Base-by-base conservation (phyloP, 768 basidiomycete species). In the Krasilnikovozyma curviuscula region DNA sequence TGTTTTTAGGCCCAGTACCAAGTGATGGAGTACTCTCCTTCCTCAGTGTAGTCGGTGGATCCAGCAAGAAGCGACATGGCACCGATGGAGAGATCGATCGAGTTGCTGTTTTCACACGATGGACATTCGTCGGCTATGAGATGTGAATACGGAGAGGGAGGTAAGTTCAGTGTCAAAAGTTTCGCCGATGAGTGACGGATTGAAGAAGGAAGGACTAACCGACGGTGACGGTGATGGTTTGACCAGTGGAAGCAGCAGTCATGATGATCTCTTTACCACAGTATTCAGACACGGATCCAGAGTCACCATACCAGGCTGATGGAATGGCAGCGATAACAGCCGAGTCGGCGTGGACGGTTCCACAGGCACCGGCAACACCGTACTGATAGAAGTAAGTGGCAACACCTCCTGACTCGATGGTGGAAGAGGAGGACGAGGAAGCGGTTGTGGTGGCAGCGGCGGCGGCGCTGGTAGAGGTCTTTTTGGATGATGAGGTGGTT, bases 281-380 rank as follows among this genome's bases (percentile, higher is more conserved):
- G 55, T 75, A 68, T 8, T 61, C 23, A 9, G 80, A 81, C 7
- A 41, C 67, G 56, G 72, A 63, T 18, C 73, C 75, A 62, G 77
- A 78, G 30, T 70, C 69, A 14, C 45, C 50, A 44, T 46, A 52
- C 31, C 32, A 46, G 34, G 59, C 56, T 37, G 63, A 59, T 61
- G 83, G 76, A 46, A 70, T 61, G 41, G 69, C 69, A 55, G 66
- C 61, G 48, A 69, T 59, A 50, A 57, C 53, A 48, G 54, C 61
- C 24, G 13, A 56, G 65, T 91, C 88, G 2, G 58, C 49, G 70
- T 75, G 62, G 29, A 66, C 57, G 27, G 45, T 54, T 38, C 88
- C 89, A 63, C 89, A 93, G 6, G 83, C 81, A 46, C 88, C 86
- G 7, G 80, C 68, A 32, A 69, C 68, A 40, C 79, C 79, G 40